Base-by-base conservation (phyloP, 2,329 filamentous ascomycete species). In the Cytospora schulzeri region DNA sequence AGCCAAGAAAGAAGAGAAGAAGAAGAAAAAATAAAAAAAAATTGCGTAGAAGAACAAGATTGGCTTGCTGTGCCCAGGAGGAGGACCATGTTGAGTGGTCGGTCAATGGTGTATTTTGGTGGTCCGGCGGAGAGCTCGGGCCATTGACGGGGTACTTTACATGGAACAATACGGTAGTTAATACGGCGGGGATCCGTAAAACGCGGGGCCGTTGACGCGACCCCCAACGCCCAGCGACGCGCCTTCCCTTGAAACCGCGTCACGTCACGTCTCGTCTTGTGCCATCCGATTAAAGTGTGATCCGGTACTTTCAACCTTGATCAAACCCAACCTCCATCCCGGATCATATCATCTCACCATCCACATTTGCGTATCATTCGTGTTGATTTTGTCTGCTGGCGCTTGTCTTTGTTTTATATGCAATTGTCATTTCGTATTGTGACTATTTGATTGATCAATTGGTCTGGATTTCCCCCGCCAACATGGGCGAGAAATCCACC, bases 401-500 rank as follows among this genome's bases (percentile, higher is more conserved):
- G 29, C 41, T 62, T 29, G 41, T 62, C 29, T 56, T 50, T 62
- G 28, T 56, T 50, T 50, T 8, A 35, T 15, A 22, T 22, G 45
- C 11, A 22, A 24, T 50, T 61, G 51, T 26, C 17, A 5, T 55
- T n/a, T 28, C 33, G 51, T 61, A 35, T 48, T 31, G 41, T 61
- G 51, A 35, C 19, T 48, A 31, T 55, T 7, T 61, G 45, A 55
- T 50, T 31, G 53, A 17, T 50, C 51, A 62, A 62, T 65, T 62
- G 58, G 24, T 38, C 56, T 28, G 29, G 9, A 26, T n/a, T 9
- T 31, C 29, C 29, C 45, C 38, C 19, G 9, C 52, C 38, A 67
- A 35, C 35, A 67, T 67, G 65, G 65, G 54, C 28, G 62, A 67
- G 33, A 65, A 60, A 62, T 35, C 62, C 15, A 78, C 77, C 35